phyloP scores from a whole-genome alignment of 805 yeast species.

The Kazachstania kunashirensis region DNA sequence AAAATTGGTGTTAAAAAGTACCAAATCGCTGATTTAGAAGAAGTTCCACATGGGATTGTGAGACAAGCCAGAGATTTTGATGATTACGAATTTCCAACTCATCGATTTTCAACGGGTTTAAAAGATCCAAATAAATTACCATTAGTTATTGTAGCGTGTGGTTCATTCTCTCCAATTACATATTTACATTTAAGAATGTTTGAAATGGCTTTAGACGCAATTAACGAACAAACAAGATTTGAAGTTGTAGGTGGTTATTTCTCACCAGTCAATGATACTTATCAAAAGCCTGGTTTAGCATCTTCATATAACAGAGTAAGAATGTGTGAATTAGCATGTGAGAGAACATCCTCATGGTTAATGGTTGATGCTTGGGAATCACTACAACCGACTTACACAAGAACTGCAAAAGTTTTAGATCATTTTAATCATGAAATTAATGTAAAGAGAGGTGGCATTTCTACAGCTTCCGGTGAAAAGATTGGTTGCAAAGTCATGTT shows the following conservation, averaged over 20 bases:
- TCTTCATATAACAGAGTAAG: slow-evolving; percentile 82
- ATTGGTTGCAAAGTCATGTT: slow-evolving; percentile 92
- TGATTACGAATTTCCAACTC: slow-evolving; percentile 77
- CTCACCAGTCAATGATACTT: slow-evolving; percentile 89
- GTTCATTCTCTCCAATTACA: slow-evolving; percentile 92
- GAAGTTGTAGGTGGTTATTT: slow-evolving; percentile 96
- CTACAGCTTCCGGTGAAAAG: slow-evolving; percentile 45
- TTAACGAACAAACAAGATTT: slow-evolving; percentile 81
- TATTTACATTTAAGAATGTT: slow-evolving; percentile 94
- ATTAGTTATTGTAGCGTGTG: slow-evolving; percentile 92
- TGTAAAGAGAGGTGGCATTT: slow-evolving; percentile 77
- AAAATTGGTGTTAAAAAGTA: slow-evolving; percentile 31
- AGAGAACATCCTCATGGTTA: slow-evolving; percentile 90
- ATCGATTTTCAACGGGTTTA: slow-evolving; percentile 62
- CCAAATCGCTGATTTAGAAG: slow-evolving; percentile 90
- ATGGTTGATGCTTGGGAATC: slow-evolving; percentile 99
- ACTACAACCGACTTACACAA: slow-evolving; percentile 77
- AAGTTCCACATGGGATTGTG: slow-evolving; percentile 88
- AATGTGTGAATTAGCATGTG: slow-evolving; percentile 98
- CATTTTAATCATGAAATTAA: slow-evolving; percentile 95
- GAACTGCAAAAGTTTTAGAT: slow-evolving; percentile 92
- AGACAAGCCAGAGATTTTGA: slow-evolving; percentile 71
- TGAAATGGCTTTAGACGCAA: slow-evolving; percentile 95
- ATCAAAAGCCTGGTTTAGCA: slow-evolving; percentile 88
- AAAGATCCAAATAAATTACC: slow-evolving; percentile 75